Conservation (phyloP, 129 eudicot species). For the Flaveria robusta region DNA sequence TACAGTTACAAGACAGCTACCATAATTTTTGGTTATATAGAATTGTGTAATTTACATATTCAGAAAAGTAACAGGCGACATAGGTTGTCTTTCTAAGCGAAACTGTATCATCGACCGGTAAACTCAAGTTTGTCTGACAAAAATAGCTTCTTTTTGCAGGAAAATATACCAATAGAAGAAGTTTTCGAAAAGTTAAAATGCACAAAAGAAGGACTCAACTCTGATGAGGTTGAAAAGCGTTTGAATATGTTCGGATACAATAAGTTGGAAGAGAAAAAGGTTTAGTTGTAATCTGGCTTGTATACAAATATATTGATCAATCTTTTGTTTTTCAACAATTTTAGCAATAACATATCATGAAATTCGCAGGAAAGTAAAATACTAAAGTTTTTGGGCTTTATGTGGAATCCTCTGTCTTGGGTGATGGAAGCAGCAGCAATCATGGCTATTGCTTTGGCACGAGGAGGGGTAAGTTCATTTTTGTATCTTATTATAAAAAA, state of each 20-base stretch:
- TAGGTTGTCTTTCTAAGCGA: background rate
- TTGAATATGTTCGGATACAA: constrained; percentile 59
- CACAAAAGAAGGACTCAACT: constrained; percentile 52
- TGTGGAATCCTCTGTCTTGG: constrained; percentile 67
- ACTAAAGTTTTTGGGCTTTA: constrained; percentile 56
- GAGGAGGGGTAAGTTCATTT: constrained; percentile 51
- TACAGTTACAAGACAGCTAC: constrained; percentile 7
- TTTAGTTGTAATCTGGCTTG: constrained; percentile 7
- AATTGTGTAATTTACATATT: too few species aligned
- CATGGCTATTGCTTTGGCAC: constrained; percentile 56
- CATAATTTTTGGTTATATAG: too few species aligned
- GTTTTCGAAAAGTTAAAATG: constrained; percentile 62
- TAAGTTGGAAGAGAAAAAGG: constrained; percentile 65
- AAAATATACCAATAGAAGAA: constrained; percentile 56
- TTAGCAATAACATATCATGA: constrained; percentile 1
- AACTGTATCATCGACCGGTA: background rate
- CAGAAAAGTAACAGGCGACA: too few species aligned
- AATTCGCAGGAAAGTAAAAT: constrained; percentile 49
- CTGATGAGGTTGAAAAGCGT: constrained; percentile 55
- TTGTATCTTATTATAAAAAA: background rate
- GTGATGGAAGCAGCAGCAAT: constrained; percentile 62
- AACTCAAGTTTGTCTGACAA: constrained; percentile 14
- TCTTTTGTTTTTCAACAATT: constrained; percentile 11
- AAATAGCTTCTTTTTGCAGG: constrained; percentile 38
- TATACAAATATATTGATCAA: background rate